phyloP scores from a whole-genome alignment of 2,329 filamentous ascomycete species.

The Colletotrichum acutatum region DNA sequence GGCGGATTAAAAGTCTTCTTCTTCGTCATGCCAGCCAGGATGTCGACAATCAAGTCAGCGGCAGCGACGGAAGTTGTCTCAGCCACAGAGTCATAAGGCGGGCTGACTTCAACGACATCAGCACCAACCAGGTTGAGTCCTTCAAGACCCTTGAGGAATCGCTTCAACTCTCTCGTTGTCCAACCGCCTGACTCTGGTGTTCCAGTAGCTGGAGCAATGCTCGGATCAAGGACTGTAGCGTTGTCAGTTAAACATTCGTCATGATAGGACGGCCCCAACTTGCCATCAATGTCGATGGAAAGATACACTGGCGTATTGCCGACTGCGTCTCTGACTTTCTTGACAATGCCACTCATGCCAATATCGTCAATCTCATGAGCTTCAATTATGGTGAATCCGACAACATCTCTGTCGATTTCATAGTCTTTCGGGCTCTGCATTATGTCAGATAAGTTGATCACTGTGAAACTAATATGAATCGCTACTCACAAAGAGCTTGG shows the following conservation, averaged over 20 bases:
- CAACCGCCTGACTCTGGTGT: not conserved
- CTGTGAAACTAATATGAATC: not conserved
- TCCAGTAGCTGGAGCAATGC: not conserved
- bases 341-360: constrained; percentile 76
- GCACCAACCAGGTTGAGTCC: not conserved
- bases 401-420: not conserved
- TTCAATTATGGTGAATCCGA: constrained; percentile 59
- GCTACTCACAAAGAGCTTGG: constrained; percentile 44
- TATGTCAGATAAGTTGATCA: not conserved
- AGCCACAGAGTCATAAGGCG: constrained; percentile 81
- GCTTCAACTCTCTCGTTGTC: not conserved
- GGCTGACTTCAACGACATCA: constrained; percentile 78
- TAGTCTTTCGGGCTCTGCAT: not conserved
- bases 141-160: not conserved
- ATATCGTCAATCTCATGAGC: constrained; percentile 89
- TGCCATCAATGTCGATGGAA: not conserved
- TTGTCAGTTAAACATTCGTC: not conserved
- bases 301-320: not conserved
- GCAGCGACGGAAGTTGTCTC: constrained; percentile 74
- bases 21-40: not conserved
- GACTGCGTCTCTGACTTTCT: constrained; percentile 70
- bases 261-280: not conserved
- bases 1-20: not conserved
- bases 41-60: constrained; percentile 4
- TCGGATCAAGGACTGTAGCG: not conserved